A percentile compares a stretch with the other conserved stretches of the same genome.
phyloP scores from a whole-genome alignment of 352 stramenopile genomes.

The Phytopythium ostracodes region DNA sequence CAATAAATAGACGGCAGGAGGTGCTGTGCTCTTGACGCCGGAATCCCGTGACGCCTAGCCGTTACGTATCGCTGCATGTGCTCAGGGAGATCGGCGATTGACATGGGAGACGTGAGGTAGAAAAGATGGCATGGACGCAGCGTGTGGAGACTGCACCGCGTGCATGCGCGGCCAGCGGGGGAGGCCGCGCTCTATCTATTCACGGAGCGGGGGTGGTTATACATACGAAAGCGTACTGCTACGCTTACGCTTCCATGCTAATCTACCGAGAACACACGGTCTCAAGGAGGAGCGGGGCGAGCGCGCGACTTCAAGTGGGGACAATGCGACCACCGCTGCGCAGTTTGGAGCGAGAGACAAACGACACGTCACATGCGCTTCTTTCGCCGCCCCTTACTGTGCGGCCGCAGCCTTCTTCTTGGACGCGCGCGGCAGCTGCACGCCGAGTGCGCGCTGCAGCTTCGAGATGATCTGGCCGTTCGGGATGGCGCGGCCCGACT shows the following conservation, averaged over 20 bases:
- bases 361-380: background rate
- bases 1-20: background rate
- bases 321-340: conserved; percentile 4
- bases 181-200: conserved; percentile 2
- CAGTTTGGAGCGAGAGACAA: background rate
- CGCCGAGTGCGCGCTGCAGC: conserved; percentile 93
- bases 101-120: background rate
- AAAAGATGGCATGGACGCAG: too few relatives aligned
- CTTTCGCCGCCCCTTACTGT: conserved; percentile 15
- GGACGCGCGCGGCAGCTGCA: conserved; percentile 72
- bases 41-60: too few relatives aligned
- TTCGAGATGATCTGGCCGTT: conserved; percentile 98
- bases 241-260: conserved; percentile 4
- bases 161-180: conserved; percentile 3
- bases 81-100: background rate
- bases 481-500: conserved; percentile 96
- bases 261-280: conserved; percentile 7
- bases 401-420: conserved; percentile 63
- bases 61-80: too few relatives aligned
- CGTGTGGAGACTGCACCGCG: background rate
- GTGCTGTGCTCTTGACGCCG: too few relatives aligned
- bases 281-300: background rate
- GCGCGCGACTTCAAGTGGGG: background rate
- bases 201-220: conserved; percentile 1
- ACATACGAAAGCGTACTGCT: conserved; percentile 4